phyloP scores from a whole-genome alignment of 768 basidiomycete genomes.

The Mycena galopus region DNA sequence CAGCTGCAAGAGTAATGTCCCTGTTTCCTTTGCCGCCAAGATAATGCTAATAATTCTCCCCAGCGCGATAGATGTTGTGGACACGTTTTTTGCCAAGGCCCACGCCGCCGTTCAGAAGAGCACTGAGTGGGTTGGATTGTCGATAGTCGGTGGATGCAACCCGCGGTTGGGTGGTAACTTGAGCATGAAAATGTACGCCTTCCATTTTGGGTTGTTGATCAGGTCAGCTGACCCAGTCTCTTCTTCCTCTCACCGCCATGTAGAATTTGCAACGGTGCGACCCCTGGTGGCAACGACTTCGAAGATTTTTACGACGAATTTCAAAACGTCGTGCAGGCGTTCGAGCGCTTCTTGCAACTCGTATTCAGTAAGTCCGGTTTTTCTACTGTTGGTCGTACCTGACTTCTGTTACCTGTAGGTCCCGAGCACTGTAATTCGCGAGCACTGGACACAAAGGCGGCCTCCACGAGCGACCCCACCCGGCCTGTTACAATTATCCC shows the following conservation, averaged over 20 bases:
- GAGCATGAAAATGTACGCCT: constrained; percentile 14
- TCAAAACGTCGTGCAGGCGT: neutral
- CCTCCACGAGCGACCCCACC: neutral
- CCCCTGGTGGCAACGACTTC: constrained; percentile 20
- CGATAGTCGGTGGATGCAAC: constrained; percentile 3
- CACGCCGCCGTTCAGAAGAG: neutral
- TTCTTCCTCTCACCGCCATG: neutral
- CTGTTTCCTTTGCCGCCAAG: too few species aligned
- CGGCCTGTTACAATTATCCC: neutral
- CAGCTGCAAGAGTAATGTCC: constrained; percentile 13
- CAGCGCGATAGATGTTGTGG: neutral
- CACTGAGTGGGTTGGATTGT: constrained; percentile 1
- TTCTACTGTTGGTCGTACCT: too few species aligned
- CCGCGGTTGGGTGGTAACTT: constrained; percentile 7
- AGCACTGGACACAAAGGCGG: too few species aligned
- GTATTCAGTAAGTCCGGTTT: neutral
- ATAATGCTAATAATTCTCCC: neutral
- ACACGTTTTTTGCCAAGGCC: neutral
- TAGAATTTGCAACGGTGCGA: constrained; percentile 16
- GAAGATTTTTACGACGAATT: constrained; percentile 8
- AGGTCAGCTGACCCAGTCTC: neutral
- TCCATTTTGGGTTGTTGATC: neutral
- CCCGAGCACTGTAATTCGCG: too few species aligned
- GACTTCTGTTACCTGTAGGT: too few species aligned
- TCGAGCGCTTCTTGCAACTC: neutral